These are phyloP conservation scores for Hortiboletus flavorubellus DNA, from an alignment of 768 basidiomycete species.

Conservation along the genomic window DNA sequence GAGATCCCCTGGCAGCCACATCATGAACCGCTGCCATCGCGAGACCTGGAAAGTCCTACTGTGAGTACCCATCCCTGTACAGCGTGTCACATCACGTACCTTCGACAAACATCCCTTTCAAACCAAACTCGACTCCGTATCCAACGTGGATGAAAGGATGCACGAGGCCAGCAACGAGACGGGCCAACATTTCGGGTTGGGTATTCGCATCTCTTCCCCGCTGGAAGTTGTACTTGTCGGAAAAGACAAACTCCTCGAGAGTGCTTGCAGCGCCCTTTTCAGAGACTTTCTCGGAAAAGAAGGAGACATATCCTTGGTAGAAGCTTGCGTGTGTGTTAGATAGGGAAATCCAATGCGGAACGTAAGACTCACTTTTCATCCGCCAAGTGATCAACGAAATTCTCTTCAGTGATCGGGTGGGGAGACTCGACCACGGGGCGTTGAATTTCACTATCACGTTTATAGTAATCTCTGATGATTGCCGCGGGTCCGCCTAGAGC, in stretches of 20 bases:
- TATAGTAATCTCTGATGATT: constrained; percentile 26
- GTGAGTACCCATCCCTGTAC: background rate
- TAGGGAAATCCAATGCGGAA: background rate
- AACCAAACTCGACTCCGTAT: constrained; percentile 58
- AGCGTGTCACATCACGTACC: constrained; percentile 33
- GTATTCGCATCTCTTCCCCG: constrained; percentile 6
- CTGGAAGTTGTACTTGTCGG: constrained; percentile 25
- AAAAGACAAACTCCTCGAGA: constrained; percentile 32
- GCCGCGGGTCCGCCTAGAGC: constrained; percentile 24
- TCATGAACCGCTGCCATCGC: constrained; percentile 23
- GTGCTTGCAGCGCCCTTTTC: constrained; percentile 14
- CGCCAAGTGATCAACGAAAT: constrained; percentile 23
- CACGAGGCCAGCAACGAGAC: constrained; percentile 46
- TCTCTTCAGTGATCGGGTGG: constrained; percentile 19
- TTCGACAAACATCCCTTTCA: constrained; percentile 61
- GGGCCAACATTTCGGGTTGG: constrained; percentile 53
- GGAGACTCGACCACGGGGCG: constrained; percentile 25
- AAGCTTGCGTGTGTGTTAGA: constrained; percentile 12
- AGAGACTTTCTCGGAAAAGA: constrained; percentile 20
- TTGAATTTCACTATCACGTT: constrained; percentile 18
- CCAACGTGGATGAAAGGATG: constrained; percentile 65
- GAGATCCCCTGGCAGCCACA: constrained; percentile 37
- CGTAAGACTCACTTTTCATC: constrained; percentile 22
- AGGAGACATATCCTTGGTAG: constrained; percentile 26
- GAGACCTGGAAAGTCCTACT: constrained; percentile 17